Conservation (phyloP, 192 early-diverging fungal genomes). For the Oehlia diaphana region DNA sequence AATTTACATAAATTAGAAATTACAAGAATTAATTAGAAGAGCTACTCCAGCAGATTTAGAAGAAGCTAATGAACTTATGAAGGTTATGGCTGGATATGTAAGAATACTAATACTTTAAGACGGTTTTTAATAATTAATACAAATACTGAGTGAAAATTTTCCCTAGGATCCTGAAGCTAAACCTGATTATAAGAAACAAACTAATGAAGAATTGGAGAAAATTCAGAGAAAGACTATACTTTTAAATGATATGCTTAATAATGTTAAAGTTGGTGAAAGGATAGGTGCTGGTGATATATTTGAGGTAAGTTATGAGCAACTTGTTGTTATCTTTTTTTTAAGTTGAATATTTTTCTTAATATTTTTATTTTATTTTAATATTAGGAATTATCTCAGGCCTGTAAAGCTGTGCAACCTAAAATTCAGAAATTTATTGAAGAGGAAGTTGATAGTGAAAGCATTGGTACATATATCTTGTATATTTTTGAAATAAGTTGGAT, state of each 20-base stretch:
- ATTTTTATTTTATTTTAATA: background rate
- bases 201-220: conserved; percentile 75
- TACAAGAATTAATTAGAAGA: conserved; percentile 95
- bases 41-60: conserved; percentile 90
- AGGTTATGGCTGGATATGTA: conserved; percentile 96
- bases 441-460: conserved; percentile 73
- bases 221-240: conserved; percentile 76
- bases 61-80: conserved; percentile 97
- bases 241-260: conserved; percentile 80
- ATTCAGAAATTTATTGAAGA: conserved; percentile 73
- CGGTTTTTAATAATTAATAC: background rate
- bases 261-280: conserved; percentile 59
- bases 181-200: conserved; percentile 86
- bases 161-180: conserved; percentile 56
- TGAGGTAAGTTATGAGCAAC: conserved; percentile 32
- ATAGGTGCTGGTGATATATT: conserved; percentile 51
- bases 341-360: background rate
- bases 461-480: conserved; percentile 51
- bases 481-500: background rate
- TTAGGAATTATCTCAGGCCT: conserved; percentile 65
- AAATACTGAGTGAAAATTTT: background rate
- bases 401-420: conserved; percentile 68
- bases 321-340: background rate
- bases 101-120: conserved; percentile 40
- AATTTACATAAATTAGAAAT: conserved; percentile 57